Evolutionary conservation across 257 asterid species (phyloP).

Genomic region (Jaltomata sinuosa): DNA sequence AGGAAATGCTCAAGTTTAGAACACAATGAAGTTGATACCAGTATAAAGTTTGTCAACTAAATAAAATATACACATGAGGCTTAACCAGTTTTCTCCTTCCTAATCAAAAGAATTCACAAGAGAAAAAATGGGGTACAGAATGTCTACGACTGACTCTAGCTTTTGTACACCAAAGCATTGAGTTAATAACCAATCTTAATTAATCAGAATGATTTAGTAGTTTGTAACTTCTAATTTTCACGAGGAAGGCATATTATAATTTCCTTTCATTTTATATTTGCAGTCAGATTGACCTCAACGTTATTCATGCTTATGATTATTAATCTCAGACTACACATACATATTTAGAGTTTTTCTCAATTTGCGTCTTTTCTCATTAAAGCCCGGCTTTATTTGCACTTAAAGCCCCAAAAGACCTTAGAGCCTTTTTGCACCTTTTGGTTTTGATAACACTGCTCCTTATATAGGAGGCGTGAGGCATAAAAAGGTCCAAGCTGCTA

Average conservation of each 20-base stretch:
- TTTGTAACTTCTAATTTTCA: not conserved
- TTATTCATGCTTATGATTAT: no score
- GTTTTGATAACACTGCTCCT: no score
- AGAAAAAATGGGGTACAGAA: not conserved
- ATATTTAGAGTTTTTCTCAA: no score
- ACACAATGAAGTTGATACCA: not conserved
- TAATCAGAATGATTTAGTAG: not conserved
- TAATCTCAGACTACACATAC: no score
- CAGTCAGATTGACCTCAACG: not conserved
- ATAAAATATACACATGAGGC: not conserved
- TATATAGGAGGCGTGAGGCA: not conserved
- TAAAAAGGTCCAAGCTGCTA: not conserved
- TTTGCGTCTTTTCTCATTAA: no score
- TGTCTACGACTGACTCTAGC: not conserved
- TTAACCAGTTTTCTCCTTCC: not conserved
- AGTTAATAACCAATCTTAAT: not conserved
- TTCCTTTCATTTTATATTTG: not conserved
- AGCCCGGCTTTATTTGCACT: no score
- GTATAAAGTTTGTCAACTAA: not conserved
- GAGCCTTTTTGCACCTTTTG: no score
- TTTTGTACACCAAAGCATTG: not conserved
- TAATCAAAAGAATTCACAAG: not conserved
- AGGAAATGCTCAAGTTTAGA: not conserved
- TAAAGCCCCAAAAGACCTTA: no score
- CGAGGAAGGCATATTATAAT: not conserved